phyloP scores from a whole-genome alignment of 2,329 filamentous ascomycete genomes.

The Pestalotiopsis sp. region DNA sequence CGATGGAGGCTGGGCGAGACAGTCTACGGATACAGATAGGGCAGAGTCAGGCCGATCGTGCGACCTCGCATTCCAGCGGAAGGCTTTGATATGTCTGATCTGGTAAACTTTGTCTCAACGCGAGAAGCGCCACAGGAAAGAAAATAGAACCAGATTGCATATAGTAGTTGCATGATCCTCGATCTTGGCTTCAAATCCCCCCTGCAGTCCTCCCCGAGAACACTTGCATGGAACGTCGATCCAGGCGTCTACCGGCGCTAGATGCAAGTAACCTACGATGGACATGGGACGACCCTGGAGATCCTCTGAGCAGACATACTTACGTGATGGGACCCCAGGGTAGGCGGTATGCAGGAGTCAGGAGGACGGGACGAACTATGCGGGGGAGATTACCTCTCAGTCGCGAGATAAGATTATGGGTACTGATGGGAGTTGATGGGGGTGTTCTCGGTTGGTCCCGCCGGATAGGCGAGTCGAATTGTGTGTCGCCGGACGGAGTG shows the following conservation, averaged over 20 bases:
- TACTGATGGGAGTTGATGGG: neutral
- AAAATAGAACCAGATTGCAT: neutral
- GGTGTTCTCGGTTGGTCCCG: slow-evolving; percentile 1
- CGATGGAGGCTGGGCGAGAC: neutral
- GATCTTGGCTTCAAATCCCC: neutral
- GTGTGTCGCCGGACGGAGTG: neutral
- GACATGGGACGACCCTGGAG: neutral
- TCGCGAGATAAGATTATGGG: neutral
- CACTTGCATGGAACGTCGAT: neutral
- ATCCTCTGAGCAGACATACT: neutral
- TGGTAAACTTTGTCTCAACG: neutral
- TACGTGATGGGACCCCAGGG: too few species aligned
- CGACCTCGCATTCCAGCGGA: neutral
- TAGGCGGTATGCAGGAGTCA: neutral
- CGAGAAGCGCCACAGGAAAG: neutral
- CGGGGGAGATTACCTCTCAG: neutral
- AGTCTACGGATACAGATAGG: neutral
- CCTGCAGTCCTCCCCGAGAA: neutral
- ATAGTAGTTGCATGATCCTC: neutral
- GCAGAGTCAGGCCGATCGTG: neutral
- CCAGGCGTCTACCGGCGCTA: slow-evolving; percentile 2
- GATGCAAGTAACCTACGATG: neutral
- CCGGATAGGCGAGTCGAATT: neutral
- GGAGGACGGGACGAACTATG: neutral
- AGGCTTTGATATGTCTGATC: neutral